A percentile compares a stretch with the other conserved stretches of the same genome.
Evolutionary conservation across 257 asterid genomes (phyloP).

Genomic region (Plantago ovata): DNA sequence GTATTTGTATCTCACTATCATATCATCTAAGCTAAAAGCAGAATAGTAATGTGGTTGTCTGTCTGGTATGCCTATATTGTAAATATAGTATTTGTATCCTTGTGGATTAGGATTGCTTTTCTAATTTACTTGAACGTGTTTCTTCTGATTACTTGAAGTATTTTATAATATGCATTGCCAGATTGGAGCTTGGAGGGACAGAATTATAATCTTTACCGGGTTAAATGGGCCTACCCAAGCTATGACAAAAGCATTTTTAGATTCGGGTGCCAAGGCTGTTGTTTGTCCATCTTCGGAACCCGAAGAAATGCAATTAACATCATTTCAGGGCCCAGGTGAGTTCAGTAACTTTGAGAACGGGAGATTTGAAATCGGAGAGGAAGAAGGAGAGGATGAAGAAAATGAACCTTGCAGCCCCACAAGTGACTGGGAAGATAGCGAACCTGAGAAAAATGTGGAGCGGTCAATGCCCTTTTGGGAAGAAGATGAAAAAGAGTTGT

Average conservation of each 20-base stretch:
- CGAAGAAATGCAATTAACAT: constrained; percentile 66
- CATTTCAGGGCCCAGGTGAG: constrained; percentile 75
- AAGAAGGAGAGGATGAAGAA: constrained; percentile 68
- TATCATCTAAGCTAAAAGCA: too few relatives aligned
- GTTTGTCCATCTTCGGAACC: constrained; percentile 89
- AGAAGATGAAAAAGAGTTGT: constrained; percentile 81
- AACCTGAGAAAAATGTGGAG: constrained; percentile 60
- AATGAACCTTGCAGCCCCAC: constrained; percentile 58
- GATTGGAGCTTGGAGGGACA: constrained; percentile 97
- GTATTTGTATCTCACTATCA: too few relatives aligned
- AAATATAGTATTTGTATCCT: too few relatives aligned
- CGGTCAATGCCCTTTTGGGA: constrained; percentile 56
- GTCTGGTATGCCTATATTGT: too few relatives aligned
- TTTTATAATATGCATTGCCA: constrained; percentile 20
- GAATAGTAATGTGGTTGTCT: too few relatives aligned
- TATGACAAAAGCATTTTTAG: constrained; percentile 79
- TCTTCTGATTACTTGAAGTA: too few relatives aligned
- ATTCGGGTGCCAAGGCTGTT: constrained; percentile 94
- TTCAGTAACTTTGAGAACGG: constrained; percentile 67
- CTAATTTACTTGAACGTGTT: too few relatives aligned
- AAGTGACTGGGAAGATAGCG: constrained; percentile 97
- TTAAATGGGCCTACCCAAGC: constrained; percentile 74
- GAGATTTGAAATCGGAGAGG: constrained; percentile 89
- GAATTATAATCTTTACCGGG: constrained; percentile 87
- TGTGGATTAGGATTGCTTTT: too few relatives aligned